Evolutionary conservation across 768 basidiomycete genomes (phyloP).

Genomic region (Gloeopeniophorella convolvens): DNA sequence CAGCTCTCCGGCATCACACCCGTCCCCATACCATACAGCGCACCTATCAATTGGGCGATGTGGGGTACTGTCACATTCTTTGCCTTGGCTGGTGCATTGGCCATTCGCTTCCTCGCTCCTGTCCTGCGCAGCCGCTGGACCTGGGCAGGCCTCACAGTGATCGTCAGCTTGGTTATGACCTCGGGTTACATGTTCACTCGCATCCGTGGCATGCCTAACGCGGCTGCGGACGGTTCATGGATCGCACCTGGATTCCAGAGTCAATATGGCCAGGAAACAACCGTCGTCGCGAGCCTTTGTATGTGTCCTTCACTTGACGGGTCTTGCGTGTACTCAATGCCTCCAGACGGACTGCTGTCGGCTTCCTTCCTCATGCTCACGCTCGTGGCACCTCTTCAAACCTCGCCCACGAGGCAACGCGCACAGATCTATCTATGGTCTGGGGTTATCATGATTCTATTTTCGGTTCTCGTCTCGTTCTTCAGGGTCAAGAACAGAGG

Average conservation of each 20-base stretch:
- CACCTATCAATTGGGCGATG: conserved; percentile 69
- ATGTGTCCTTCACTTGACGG: conserved; percentile 30
- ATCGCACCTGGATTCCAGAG: conserved; percentile 85
- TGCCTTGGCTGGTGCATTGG: conserved; percentile 40
- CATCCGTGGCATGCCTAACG: conserved; percentile 76
- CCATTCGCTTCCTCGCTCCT: conserved; percentile 56
- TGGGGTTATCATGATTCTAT: conserved; percentile 71
- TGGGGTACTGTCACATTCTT: conserved; percentile 42
- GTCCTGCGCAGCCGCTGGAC: conserved; percentile 67
- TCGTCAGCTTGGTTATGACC: conserved; percentile 75
- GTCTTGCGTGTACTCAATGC: not conserved
- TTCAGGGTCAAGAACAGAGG: conserved; percentile 91
- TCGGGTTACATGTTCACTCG: conserved; percentile 96
- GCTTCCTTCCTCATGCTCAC: conserved; percentile 76
- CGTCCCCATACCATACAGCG: conserved; percentile 71
- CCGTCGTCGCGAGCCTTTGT: conserved; percentile 85
- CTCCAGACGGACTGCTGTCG: conserved; percentile 76
- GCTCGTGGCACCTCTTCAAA: conserved; percentile 71
- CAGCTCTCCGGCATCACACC: conserved; percentile 73
- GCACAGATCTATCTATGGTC: conserved; percentile 89
- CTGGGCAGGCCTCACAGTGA: conserved; percentile 60
- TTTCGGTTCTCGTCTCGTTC: conserved; percentile 78
- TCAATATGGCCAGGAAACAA: conserved; percentile 90
- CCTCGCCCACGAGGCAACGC: conserved; percentile 69
- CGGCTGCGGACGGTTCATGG: conserved; percentile 61